These are phyloP conservation scores for Macrolepiota fuliginosa DNA, from an alignment of 768 basidiomycete genomes.

Conservation along the genomic window DNA sequence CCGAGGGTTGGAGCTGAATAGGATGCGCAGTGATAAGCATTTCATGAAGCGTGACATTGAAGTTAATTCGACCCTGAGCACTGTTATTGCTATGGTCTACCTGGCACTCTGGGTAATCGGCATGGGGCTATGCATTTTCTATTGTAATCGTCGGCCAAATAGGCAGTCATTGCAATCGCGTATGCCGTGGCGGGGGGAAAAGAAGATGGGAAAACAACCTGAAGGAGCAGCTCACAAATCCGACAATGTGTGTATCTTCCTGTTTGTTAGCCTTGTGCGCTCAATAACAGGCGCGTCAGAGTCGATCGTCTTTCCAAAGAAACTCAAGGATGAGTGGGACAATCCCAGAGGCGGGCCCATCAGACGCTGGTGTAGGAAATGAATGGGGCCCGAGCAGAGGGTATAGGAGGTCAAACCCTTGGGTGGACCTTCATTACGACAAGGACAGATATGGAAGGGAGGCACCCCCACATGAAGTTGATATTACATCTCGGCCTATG, in stretches of 20 bases:
- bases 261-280: neutral
- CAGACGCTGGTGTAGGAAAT: neutral
- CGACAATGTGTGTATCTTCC: neutral
- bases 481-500: neutral
- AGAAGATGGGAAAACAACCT: conserved; percentile 1
- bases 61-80: conserved; percentile 4
- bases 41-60: conserved; percentile 2
- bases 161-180: neutral
- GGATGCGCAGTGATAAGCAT: neutral
- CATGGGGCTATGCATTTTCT: neutral
- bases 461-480: neutral
- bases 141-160: neutral
- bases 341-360: neutral
- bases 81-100: conserved; percentile 6
- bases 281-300: neutral
- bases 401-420: neutral
- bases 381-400: neutral
- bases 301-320: neutral
- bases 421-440: neutral
- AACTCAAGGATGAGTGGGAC: neutral
- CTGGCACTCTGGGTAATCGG: conserved; percentile 5
- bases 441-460: no score
- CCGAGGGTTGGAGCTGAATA: neutral
- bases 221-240: neutral
- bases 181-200: conserved; percentile 4